Evolutionary conservation across 768 basidiomycete species (phyloP).

Genomic region (Dacryopinax primogenitus): DNA sequence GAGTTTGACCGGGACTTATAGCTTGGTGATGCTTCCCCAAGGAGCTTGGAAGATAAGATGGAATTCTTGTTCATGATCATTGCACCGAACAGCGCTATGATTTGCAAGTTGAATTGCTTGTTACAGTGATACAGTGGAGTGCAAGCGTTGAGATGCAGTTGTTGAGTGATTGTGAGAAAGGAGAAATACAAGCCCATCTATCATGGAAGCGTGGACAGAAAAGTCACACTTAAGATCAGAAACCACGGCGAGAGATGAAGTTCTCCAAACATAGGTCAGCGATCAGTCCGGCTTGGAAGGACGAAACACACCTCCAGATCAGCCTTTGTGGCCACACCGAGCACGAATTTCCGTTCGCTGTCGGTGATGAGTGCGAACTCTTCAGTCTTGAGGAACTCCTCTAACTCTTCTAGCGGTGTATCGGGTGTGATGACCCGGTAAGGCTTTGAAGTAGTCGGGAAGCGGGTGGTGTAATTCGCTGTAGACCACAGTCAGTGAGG

Average conservation of each 20-base stretch:
- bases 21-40: too few species aligned
- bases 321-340: conserved; percentile 63
- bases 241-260: conserved; percentile 42
- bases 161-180: neutral
- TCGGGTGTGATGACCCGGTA: conserved; percentile 72
- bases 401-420: conserved; percentile 68
- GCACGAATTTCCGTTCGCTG: conserved; percentile 62
- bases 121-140: neutral
- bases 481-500: conserved; percentile 44
- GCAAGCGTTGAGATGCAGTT: neutral
- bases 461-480: conserved; percentile 54
- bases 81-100: neutral
- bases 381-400: conserved; percentile 57
- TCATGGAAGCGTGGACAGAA: neutral
- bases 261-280: conserved; percentile 20
- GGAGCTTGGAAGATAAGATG: too few species aligned
- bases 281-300: neutral
- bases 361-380: conserved; percentile 81
- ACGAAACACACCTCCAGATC: conserved; percentile 42
- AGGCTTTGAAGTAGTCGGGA: conserved; percentile 47
- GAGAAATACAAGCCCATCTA: neutral
- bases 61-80: too few species aligned
- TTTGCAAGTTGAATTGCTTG: neutral
- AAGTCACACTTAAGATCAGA: conserved; percentile 8
- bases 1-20: too few species aligned